Percentiles rank a stretch among this genome's conserved stretches.
phyloP scores from a whole-genome alignment of 2,329 filamentous ascomycete genomes.

The Coleophoma cylindrospora region DNA sequence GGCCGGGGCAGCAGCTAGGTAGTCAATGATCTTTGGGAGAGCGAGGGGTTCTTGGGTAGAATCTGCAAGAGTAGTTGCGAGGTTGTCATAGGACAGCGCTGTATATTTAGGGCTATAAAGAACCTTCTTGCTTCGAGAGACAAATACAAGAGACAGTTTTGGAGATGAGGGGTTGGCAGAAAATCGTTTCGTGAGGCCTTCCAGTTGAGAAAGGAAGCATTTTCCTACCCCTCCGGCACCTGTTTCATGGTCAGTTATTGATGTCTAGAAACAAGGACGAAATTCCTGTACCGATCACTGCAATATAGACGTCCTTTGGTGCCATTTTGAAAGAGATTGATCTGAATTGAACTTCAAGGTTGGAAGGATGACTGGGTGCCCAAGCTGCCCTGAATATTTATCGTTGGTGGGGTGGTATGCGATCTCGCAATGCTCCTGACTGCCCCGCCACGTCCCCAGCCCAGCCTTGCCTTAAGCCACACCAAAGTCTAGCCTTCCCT shows the following conservation, averaged over 20 bases:
- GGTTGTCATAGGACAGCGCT: conserved; percentile 55
- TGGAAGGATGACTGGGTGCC: no score
- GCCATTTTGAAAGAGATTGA: conserved; percentile 13
- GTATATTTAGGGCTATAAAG: conserved; percentile 71
- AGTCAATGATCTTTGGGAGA: conserved; percentile 67
- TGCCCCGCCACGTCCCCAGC: neutral
- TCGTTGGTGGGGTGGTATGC: neutral
- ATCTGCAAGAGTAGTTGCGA: conserved; percentile 56
- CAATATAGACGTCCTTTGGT: conserved; percentile 34
- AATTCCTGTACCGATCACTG: conserved; percentile 35
- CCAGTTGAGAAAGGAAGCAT: conserved; percentile 80
- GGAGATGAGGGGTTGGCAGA: conserved; percentile 37
- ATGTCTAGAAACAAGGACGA: conserved; percentile 8
- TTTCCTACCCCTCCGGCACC: conserved; percentile 92
- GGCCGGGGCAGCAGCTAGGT: conserved; percentile 71
- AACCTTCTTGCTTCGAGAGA: conserved; percentile 80
- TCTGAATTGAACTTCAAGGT: no score
- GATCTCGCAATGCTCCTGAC: neutral
- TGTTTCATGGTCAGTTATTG: conserved; percentile 30
- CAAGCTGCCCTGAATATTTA: no score
- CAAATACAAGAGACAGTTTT: conserved; percentile 74
- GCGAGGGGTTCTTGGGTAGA: conserved; percentile 61
- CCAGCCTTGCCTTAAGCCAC: neutral
- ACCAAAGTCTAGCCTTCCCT: neutral
- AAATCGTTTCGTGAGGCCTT: conserved; percentile 59